Evolutionary conservation across 208 protist species (phyloP).

Genomic region (Crithidia fasciculata): DNA sequence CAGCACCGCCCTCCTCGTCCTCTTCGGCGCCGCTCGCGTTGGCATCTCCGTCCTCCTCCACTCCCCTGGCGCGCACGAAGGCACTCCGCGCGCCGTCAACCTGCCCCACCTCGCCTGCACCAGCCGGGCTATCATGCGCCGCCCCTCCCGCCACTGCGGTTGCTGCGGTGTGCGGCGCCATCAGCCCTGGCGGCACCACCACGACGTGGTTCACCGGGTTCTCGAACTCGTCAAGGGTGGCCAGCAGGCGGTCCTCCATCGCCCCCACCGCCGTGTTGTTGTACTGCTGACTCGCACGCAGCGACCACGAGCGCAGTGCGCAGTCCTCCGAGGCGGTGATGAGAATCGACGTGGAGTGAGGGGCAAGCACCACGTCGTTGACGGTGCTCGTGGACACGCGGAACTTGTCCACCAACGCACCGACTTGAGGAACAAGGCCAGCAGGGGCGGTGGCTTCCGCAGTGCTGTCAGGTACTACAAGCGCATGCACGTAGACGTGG

Average conservation of each 20-base stretch:
- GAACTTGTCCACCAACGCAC: conserved; percentile 73
- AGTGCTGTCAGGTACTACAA: conserved; percentile 20
- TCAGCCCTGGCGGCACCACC: conserved; percentile 42
- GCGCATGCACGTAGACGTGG: conserved; percentile 74
- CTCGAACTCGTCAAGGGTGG: conserved; percentile 82
- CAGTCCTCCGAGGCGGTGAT: conserved; percentile 82
- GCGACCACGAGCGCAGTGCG: conserved; percentile 79
- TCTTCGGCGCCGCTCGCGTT: conserved; percentile 1
- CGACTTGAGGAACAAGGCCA: conserved; percentile 19
- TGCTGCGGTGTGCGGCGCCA: conserved; percentile 2
- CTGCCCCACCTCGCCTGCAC: not conserved
- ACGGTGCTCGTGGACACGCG: conserved; percentile 72
- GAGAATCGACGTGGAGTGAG: conserved; percentile 40
- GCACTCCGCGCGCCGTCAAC: not conserved
- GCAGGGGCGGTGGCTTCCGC: not conserved
- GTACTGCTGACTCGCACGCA: conserved; percentile 35
- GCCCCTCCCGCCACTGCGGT: not conserved
- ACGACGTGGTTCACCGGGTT: conserved; percentile 86
- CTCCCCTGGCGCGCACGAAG: not conserved
- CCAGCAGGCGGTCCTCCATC: conserved; percentile 67
- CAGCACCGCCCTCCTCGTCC: conserved; percentile 6
- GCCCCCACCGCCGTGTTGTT: conserved; percentile 11
- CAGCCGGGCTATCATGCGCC: not conserved
- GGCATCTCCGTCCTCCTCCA: not conserved
- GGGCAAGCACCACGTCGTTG: conserved; percentile 72